These are phyloP conservation scores for Ophiocordyceps camponoti-floridani DNA, from an alignment of 2,329 filamentous ascomycete species.

Conservation along the genomic window DNA sequence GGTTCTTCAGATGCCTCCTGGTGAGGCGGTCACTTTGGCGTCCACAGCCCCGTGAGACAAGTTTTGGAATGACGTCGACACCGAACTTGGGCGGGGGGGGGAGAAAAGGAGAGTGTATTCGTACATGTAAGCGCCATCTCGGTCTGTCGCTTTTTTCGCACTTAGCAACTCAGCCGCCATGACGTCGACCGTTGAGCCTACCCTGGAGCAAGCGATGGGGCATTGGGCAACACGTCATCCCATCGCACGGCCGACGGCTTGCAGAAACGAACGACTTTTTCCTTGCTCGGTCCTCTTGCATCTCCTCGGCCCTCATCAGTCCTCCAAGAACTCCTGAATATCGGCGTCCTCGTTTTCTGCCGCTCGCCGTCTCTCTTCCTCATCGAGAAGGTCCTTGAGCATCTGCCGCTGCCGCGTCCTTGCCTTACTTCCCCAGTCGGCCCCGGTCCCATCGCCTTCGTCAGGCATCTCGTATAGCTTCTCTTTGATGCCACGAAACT, in stretches of 20 bases:
- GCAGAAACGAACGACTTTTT: background rate
- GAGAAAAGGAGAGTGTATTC: background rate
- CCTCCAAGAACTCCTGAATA: slow-evolving; percentile 51
- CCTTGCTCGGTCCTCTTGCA: background rate
- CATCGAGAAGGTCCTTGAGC: slow-evolving; percentile 46
- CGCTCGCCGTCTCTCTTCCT: slow-evolving; percentile 38
- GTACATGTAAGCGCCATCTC: background rate
- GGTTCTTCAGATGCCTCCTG: background rate
- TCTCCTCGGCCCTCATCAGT: slow-evolving; percentile 10
- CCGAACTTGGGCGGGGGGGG: background rate
- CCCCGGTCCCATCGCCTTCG: slow-evolving; percentile 24
- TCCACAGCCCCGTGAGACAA: background rate
- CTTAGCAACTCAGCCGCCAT: background rate
- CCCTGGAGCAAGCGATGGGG: background rate
- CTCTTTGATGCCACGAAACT: slow-evolving; percentile 38
- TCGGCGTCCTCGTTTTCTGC: slow-evolving; percentile 58
- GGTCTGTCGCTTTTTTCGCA: background rate
- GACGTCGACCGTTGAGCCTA: background rate
- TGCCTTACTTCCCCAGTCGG: slow-evolving; percentile 54
- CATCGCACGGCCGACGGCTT: background rate
- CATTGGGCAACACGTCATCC: background rate
- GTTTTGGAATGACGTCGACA: slow-evolving; percentile 1
- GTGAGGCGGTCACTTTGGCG: background rate
- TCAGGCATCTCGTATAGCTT: slow-evolving; percentile 32
- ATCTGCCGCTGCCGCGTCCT: slow-evolving; percentile 49